Evolutionary conservation across 345 rosid genomes (phyloP), one percentile per base, ranked within the genome.

Genomic region (Brassica cretica): DNA sequence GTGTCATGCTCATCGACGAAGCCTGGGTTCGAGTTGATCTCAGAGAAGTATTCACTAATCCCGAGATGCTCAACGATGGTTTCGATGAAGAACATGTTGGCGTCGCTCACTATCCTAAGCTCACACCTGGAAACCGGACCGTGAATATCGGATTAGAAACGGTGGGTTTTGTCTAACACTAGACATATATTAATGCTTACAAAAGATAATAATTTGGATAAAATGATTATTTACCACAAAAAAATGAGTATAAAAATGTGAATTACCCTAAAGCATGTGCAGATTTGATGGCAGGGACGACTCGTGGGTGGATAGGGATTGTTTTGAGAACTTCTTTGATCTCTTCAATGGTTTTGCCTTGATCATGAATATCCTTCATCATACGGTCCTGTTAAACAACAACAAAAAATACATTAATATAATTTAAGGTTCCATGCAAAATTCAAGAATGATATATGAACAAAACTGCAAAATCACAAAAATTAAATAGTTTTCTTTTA

Each of bases 31-130:
- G 94, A 84, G 86, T 89, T 87, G 58, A 90, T 91, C 71, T 93
- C 96, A 12, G 91, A 88, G 88, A 93, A 93, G 19, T 9, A 86
- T n/a, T 88, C 85, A 24, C 82, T 83, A 0, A 91, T 29, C n/a
- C 89, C 93, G 1, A 85, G 93, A 81, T 91, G 90, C 6, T 87
- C 79, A 84, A 91, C 70, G 8, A 90, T 81, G 49, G 90, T 90
- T 72, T 91, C 96, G 27, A 91, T 90, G 86, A 85, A 91, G 82
- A 93, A 90, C 86, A 77, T 14, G 73, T 93, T 91, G 0, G 97
- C 96, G 64, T 91, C 97, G 14, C 97, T 91, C 5, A 91, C 85
- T 37, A 93, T 86, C 85, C 91, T 88, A 82, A 93, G 77, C 39
- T 93, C 97, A 71, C 96, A 90, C 85, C 98, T 93, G 80, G 21